A percentile compares a stretch with the other conserved stretches of the same genome.
These are phyloP conservation scores for Euphorbia pulcherrima DNA, from an alignment of 345 rosid species.

Conservation along the genomic window DNA sequence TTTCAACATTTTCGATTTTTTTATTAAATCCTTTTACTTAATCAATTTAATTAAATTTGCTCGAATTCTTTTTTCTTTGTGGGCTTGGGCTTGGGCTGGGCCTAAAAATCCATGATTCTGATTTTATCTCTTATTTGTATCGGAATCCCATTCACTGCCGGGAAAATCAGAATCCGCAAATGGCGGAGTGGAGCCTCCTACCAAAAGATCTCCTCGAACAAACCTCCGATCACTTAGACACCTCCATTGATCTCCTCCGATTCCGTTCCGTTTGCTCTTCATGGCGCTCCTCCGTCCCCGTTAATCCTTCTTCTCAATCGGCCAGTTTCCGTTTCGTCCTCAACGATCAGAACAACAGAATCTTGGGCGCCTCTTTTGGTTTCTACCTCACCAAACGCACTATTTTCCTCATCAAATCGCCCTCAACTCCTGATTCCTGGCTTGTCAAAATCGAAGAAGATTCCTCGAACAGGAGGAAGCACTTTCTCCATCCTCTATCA, in stretches of 20 bases:
- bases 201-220: constrained; percentile 63
- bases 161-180: constrained; percentile 9
- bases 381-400: constrained; percentile 66
- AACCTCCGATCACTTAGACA: constrained; percentile 46
- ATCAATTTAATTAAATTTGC: too few relatives aligned
- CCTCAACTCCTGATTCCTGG: constrained; percentile 43
- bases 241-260: constrained; percentile 53
- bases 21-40: too few relatives aligned
- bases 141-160: not conserved
- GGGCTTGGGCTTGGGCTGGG: too few relatives aligned
- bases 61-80: too few relatives aligned
- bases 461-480: constrained; percentile 30
- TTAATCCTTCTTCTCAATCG: constrained; percentile 35
- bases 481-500: constrained; percentile 60
- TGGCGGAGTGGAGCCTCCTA: constrained; percentile 68
- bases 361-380: constrained; percentile 38
- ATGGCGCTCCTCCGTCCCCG: constrained; percentile 64
- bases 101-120: too few relatives aligned
- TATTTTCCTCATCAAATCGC: constrained; percentile 47
- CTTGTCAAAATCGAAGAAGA: constrained; percentile 61
- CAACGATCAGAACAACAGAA: constrained; percentile 48
- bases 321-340: constrained; percentile 53
- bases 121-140: too few relatives aligned
- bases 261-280: constrained; percentile 76
- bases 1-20: too few relatives aligned